phyloP scores from a whole-genome alignment of 2,329 filamentous ascomycete genomes.

The Penicillium sp. region DNA sequence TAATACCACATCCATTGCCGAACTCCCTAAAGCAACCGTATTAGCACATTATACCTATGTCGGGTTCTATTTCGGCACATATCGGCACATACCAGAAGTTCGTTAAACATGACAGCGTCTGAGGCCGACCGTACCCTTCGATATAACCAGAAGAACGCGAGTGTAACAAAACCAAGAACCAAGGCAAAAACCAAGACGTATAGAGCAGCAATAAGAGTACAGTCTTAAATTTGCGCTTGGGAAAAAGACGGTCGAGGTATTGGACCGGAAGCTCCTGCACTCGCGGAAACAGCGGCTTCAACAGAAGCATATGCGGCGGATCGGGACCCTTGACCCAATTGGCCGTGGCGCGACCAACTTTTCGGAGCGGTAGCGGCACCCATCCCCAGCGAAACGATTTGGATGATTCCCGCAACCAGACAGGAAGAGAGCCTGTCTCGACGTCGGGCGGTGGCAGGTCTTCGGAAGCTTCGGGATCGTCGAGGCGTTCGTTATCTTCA shows the following conservation, averaged over 20 bases:
- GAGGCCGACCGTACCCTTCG: constrained; percentile 47
- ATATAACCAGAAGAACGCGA: constrained; percentile 48
- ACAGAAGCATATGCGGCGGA: constrained; percentile 45
- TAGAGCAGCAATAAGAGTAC: constrained; percentile 44
- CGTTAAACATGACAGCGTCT: constrained; percentile 45
- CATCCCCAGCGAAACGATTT: constrained; percentile 48
- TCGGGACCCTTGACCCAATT: constrained; percentile 49
- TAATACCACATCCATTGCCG: constrained; percentile 51
- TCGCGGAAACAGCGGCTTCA: constrained; percentile 47
- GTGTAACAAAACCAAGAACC: constrained; percentile 45
- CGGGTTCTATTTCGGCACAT: constrained; percentile 2
- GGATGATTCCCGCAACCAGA: constrained; percentile 50
- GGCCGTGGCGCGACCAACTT: constrained; percentile 42
- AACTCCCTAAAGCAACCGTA: constrained; percentile 30
- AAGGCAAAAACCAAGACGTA: constrained; percentile 47
- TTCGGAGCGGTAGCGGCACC: constrained; percentile 47
- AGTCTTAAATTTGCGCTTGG: constrained; percentile 47
- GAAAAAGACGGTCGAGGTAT: constrained; percentile 44
- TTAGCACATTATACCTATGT: constrained; percentile 2
- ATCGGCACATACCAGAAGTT: constrained; percentile 45
- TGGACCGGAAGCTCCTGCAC: constrained; percentile 47
- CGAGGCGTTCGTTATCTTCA: constrained; percentile 34
- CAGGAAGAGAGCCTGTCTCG: constrained; percentile 37
- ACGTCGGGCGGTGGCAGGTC: constrained; percentile 29
- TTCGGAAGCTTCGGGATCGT: constrained; percentile 37